phyloP scores from a whole-genome alignment of 345 rosid species.

The Hypericum androsaemum region DNA sequence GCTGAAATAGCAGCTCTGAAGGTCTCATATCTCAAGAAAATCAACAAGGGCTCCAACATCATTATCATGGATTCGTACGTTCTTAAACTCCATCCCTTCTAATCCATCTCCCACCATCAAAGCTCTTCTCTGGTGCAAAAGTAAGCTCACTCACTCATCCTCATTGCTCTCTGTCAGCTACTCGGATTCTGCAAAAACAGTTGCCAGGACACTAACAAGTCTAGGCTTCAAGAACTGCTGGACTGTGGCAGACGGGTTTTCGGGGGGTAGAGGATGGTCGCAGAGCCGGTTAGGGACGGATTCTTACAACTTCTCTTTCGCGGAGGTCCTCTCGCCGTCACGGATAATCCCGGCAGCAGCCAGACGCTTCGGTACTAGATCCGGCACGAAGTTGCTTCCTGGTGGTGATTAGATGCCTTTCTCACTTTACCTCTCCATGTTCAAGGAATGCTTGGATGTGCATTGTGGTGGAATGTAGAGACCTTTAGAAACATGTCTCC shows the following conservation, averaged over 20 bases:
- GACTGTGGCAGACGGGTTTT: conserved; percentile 68
- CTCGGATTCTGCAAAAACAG: conserved; percentile 67
- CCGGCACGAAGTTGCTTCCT: conserved; percentile 65
- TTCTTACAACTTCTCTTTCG: conserved; percentile 57
- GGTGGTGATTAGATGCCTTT: conserved; percentile 37
- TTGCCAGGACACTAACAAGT: conserved; percentile 55
- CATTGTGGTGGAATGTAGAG: conserved; percentile 4
- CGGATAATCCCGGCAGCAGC: conserved; percentile 47
- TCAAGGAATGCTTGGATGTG: not conserved
- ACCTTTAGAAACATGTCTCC: not conserved
- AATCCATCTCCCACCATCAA: not conserved
- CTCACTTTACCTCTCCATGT: not conserved
- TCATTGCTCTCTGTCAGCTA: conserved; percentile 30
- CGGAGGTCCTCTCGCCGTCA: conserved; percentile 62
- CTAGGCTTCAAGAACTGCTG: conserved; percentile 79
- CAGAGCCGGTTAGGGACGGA: conserved; percentile 84
- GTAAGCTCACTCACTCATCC: no score
- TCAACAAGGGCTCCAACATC: conserved; percentile 76
- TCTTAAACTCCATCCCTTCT: conserved; percentile 1
- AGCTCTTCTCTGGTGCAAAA: no score
- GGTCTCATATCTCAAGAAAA: conserved; percentile 74
- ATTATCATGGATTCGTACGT: conserved; percentile 85
- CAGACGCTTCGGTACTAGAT: conserved; percentile 43
- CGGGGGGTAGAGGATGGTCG: conserved; percentile 82
- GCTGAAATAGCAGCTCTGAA: conserved; percentile 85